Evolutionary conservation across 2,329 filamentous ascomycete genomes (phyloP), one percentile per base, ranked within the genome.

Genomic region (Penicillium sp.): DNA sequence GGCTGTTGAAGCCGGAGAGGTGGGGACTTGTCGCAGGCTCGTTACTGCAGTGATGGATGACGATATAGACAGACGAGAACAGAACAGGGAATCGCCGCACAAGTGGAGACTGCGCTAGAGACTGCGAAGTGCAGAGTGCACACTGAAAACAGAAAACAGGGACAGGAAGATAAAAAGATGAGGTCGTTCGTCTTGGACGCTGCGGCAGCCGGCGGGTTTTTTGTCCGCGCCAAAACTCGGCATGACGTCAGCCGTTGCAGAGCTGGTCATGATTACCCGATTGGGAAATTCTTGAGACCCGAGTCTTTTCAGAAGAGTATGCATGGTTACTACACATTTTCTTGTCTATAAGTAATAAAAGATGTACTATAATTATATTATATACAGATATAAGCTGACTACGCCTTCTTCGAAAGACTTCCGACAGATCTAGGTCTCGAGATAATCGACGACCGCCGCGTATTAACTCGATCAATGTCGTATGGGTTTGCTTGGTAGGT

Each of bases 401-500:
- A n/a, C n/a, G n/a, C n/a, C 47, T 50, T 49, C 28, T n/a, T 24
- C 26, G 21, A 24, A 12, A 35, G 26, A 18, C 12, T 40, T 20
- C n/a, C 40, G 47, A 18, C 21, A 7, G 47, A 50, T 24, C 20
- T 35, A n/a, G 35, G 23, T 26, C 40, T 52, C 12, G 49, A 52
- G 20, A 18, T 30, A 20, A 38, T 18, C 30, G 47, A 50, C 12
- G 47, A 38, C 18, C 62, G 66, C 18, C 62, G 66, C 3, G 74
- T 76, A 60, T 77, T 68, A 40, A 77, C 74, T 18, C 74, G 68
- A 53, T 77, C 74, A 55, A 77, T 68, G 57, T 74, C 72, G 58
- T 71, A 77, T 6, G 74, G 74, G 52, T 75, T 77, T 12, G 66
- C 72, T 21, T 76, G 73, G 47, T 77, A 77, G 16, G 68, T 60